Base-by-base conservation (phyloP, 768 basidiomycete genomes). In the Scleroderma citrinum region DNA sequence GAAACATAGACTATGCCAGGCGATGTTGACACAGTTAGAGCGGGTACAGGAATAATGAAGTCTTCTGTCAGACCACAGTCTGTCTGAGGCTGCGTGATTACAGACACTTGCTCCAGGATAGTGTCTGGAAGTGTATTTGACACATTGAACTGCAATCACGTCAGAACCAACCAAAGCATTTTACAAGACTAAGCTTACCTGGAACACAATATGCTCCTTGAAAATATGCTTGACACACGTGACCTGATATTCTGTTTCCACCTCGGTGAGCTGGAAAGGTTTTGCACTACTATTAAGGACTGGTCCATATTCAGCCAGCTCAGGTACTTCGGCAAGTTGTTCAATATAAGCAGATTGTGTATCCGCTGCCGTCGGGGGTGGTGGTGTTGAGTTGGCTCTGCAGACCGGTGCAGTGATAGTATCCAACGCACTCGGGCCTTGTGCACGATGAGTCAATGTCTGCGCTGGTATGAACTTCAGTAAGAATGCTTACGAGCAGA, bases 211-310 rank as follows among this genome's bases (percentile, higher is more conserved):
- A 63, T 97, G 91, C 52, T 92, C 90, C 64, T 83, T 84, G 79
- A 92, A 99, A 50, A 97, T 81, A 66, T 99, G 96, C 71, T 97
- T 98, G 68, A 96, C 90, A 58, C 90, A 91, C 10, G 87, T 83
- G 41, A 97, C 95, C 62, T 96, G 92, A 63, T 98, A 99, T 70
- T 98, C 96, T 4, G 93, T 98, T 70, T 97, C 96, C 59, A 81
- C 87, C 71, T 99, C 96, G 13, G 96, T 98, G 50, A 98, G 82
- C 54, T 86, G 88, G 20, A 77, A 70, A 11, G 87, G 83, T 56
- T 83, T 89, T 32, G 77, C 55, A 54, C 82, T 89, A 76, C 92
- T 97, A 69, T 85, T 92, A 62, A 94, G 75, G 44, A 96, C 81
- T 43, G 86, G 67, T 10, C 96, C 96, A 66, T 95, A 98, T 7